phyloP scores from a whole-genome alignment of 257 asterid genomes.

The Penstemon newberryi region DNA sequence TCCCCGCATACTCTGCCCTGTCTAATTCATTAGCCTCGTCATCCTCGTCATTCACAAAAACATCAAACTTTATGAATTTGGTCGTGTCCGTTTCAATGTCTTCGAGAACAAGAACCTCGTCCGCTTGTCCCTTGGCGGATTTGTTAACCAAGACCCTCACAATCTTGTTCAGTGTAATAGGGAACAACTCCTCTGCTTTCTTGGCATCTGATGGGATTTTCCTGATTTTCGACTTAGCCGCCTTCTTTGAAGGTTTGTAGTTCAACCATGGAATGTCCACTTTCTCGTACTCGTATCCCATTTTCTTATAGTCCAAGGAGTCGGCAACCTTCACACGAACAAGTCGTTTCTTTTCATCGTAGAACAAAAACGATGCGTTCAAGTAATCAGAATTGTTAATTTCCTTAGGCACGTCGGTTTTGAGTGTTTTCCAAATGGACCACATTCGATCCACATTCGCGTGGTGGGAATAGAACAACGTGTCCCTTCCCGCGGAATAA shows the following conservation, averaged over 20 bases:
- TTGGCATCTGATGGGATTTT: slow-evolving; percentile 13
- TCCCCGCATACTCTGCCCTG: slow-evolving; percentile 52
- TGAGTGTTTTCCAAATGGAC: slow-evolving; percentile 45
- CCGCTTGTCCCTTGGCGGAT: slow-evolving; percentile 36
- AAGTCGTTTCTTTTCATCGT: slow-evolving; percentile 44
- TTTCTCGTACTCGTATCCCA: slow-evolving; percentile 45
- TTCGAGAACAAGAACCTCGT: slow-evolving; percentile 42
- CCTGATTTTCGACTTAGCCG: slow-evolving; percentile 22
- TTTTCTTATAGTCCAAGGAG: slow-evolving; percentile 22
- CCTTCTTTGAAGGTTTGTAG: slow-evolving; percentile 37
- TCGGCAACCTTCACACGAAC: slow-evolving; percentile 47
- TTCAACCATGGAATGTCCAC: slow-evolving; percentile 48
- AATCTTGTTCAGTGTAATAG: slow-evolving; percentile 30
- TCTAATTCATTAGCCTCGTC: slow-evolving; percentile 36
- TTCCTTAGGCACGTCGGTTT: slow-evolving; percentile 34
- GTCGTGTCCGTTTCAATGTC: slow-evolving; percentile 29
- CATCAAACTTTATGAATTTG: slow-evolving; percentile 46
- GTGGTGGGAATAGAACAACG: slow-evolving; percentile 59
- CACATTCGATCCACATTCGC: slow-evolving; percentile 71
- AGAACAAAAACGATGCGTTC: slow-evolving; percentile 52
- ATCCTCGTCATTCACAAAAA: slow-evolving; percentile 54
- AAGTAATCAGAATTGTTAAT: slow-evolving; percentile 36
- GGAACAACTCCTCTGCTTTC: slow-evolving; percentile 33
- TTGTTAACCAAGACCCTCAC: slow-evolving; percentile 35
- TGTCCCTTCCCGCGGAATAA: slow-evolving; percentile 65